Percentiles rank a stretch among this genome's conserved stretches.
Conservation (phyloP, 768 basidiomycete species). For the Boletus rubescentipes region DNA sequence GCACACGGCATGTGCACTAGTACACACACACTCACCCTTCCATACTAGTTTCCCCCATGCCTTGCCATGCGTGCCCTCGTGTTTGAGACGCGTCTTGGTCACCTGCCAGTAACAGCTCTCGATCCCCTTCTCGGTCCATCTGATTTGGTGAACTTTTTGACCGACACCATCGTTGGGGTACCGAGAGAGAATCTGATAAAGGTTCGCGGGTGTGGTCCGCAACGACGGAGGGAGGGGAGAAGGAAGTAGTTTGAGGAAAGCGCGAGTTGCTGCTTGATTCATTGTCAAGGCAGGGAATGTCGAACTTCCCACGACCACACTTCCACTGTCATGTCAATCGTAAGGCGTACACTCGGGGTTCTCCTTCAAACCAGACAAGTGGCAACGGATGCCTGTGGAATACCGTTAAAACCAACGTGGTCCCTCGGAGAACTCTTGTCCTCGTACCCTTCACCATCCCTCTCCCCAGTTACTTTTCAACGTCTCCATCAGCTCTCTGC, state of each 20-base stretch:
- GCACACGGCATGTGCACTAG: background rate
- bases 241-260: conserved; percentile 59
- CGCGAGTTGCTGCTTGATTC: conserved; percentile 28
- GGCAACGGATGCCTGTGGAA: conserved; percentile 55
- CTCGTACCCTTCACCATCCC: conserved; percentile 68
- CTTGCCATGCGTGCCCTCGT: conserved; percentile 73
- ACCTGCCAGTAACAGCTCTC: conserved; percentile 71
- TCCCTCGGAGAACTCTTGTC: conserved; percentile 75
- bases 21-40: conserved; percentile 55
- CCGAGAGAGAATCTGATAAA: conserved; percentile 73
- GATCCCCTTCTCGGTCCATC: conserved; percentile 73
- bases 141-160: conserved; percentile 63
- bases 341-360: background rate
- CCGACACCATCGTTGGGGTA: conserved; percentile 69
- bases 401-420: conserved; percentile 73
- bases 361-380: conserved; percentile 11
- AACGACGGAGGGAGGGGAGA: conserved; percentile 59
- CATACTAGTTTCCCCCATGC: conserved; percentile 81
- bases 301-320: conserved; percentile 13
- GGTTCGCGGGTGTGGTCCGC: conserved; percentile 52
- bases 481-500: conserved; percentile 74
- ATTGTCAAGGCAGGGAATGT: conserved; percentile 7
- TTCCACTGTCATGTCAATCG: conserved; percentile 1
- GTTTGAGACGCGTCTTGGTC: conserved; percentile 69
- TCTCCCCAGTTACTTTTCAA: conserved; percentile 56